A percentile compares a stretch with the other conserved stretches of the same genome.
Evolutionary conservation across 768 basidiomycete genomes (phyloP).

Genomic region (Punctularia strigosozonata): DNA sequence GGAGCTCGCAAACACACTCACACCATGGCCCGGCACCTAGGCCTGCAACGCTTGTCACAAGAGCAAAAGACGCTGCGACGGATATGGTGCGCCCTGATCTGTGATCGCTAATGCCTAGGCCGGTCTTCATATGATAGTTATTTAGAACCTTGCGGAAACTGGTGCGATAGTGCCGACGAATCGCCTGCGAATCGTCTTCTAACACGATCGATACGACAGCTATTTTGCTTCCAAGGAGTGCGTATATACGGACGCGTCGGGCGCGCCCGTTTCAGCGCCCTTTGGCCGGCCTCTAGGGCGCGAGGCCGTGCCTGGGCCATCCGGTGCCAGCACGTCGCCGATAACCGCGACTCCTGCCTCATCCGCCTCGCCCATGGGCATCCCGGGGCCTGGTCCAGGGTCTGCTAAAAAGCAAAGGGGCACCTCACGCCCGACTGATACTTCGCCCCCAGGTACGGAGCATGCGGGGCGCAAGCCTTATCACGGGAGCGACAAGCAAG

Average conservation of each 20-base stretch:
- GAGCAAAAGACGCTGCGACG: constrained; percentile 76
- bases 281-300: no score
- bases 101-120: constrained; percentile 2
- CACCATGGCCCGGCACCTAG: constrained; percentile 14
- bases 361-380: no score
- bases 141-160: constrained; percentile 72
- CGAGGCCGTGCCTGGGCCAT: no score
- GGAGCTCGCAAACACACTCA: background rate
- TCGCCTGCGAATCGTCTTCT: constrained; percentile 4
- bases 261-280: constrained; percentile 70
- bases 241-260: constrained; percentile 70
- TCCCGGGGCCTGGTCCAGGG: no score
- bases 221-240: constrained; percentile 76
- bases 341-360: no score
- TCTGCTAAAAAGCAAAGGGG: no score
- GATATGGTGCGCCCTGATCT: constrained; percentile 42
- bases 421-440: no score
- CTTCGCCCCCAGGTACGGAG: no score
- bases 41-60: constrained; percentile 81
- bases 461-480: no score
- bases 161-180: constrained; percentile 27
- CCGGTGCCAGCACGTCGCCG: no score
- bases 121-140: constrained; percentile 5
- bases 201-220: constrained; percentile 24
- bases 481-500: constrained; percentile 21